A percentile compares a stretch with the other conserved stretches of the same genome.
Evolutionary conservation across 495 filamentous ascomycete species (phyloP).

Genomic region (Lentithecium fluviatile): DNA sequence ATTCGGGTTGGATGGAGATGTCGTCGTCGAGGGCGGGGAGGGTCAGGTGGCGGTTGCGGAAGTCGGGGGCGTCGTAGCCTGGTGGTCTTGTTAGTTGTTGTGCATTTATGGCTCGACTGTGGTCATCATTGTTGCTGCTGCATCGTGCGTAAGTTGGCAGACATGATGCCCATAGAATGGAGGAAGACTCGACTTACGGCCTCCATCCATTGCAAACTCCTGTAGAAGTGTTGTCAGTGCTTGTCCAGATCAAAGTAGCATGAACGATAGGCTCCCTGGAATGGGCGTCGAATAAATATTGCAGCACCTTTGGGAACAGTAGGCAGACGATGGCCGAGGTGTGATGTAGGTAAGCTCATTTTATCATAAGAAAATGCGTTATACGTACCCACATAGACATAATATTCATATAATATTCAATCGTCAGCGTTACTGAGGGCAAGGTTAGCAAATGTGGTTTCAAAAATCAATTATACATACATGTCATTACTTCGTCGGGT

Average conservation of each 20-base stretch:
- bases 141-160: too few species aligned
- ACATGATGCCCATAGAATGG: too few species aligned
- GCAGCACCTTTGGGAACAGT: too few species aligned
- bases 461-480: slow-evolving; percentile 14
- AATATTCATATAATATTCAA: slow-evolving; percentile 27
- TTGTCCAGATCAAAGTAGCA: too few species aligned
- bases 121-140: too few species aligned
- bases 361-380: too few species aligned
- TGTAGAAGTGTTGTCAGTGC: too few species aligned
- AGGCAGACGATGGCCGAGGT: too few species aligned
- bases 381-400: slow-evolving; percentile 23
- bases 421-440: slow-evolving; percentile 39
- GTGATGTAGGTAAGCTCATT: too few species aligned
- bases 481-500: slow-evolving; percentile 43
- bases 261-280: too few species aligned
- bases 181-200: background rate
- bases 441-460: slow-evolving; percentile 30
- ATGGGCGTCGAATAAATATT: too few species aligned
- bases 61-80: slow-evolving; percentile 29
- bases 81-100: background rate
- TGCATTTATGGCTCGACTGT: too few species aligned
- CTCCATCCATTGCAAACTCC: slow-evolving; percentile 36
- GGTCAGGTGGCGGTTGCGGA: slow-evolving; percentile 44
- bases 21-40: slow-evolving; percentile 47
- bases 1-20: slow-evolving; percentile 36